Percentiles rank a stretch among this genome's conserved stretches.
Evolutionary conservation across 495 filamentous ascomycete genomes (phyloP).

Genomic region (Amorphotheca resinae): DNA sequence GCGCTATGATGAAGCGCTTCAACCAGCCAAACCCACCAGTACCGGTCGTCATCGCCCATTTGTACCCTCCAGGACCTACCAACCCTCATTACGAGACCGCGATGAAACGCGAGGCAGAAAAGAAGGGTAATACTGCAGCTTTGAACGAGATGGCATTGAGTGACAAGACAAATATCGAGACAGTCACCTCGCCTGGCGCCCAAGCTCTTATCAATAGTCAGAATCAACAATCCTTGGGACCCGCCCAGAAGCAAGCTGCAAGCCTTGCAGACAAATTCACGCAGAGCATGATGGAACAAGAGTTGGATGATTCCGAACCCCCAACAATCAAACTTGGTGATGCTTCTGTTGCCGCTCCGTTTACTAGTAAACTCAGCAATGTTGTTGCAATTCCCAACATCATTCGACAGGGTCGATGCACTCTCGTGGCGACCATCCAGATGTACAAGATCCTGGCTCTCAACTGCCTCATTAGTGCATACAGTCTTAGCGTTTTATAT

Average conservation of each 20-base stretch:
- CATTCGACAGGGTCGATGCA: slow-evolving; percentile 92
- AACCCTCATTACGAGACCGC: slow-evolving; percentile 97
- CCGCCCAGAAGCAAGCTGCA: slow-evolving; percentile 57
- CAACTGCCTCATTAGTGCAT: slow-evolving; percentile 96
- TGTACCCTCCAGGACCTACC: slow-evolving; percentile 80
- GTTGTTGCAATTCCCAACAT: slow-evolving; percentile 98
- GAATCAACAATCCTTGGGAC: slow-evolving; percentile 44
- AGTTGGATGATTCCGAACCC: slow-evolving; percentile 79
- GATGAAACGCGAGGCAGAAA: slow-evolving; percentile 66
- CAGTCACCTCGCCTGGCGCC: slow-evolving; percentile 56
- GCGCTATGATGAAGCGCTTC: slow-evolving; percentile 79
- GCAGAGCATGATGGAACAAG: slow-evolving; percentile 75
- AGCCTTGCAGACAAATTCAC: slow-evolving; percentile 81
- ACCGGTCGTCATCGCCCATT: slow-evolving; percentile 77
- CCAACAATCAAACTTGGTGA: slow-evolving; percentile 96
- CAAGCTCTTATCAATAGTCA: slow-evolving; percentile 53
- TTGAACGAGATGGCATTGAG: slow-evolving; percentile 23
- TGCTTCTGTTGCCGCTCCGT: slow-evolving; percentile 91
- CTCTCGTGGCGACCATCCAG: slow-evolving; percentile 94
- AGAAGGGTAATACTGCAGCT: slow-evolving; percentile 45
- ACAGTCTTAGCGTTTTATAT: slow-evolving; percentile 93
- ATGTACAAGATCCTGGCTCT: slow-evolving; percentile 99
- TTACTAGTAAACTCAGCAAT: slow-evolving; percentile 94
- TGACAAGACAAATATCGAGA: slow-evolving; percentile 45
- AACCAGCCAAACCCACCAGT: slow-evolving; percentile 86